A percentile compares a stretch with the other conserved stretches of the same genome.
Conservation (phyloP, 352 stramenopile genomes). For the Pythium brassicae region DNA sequence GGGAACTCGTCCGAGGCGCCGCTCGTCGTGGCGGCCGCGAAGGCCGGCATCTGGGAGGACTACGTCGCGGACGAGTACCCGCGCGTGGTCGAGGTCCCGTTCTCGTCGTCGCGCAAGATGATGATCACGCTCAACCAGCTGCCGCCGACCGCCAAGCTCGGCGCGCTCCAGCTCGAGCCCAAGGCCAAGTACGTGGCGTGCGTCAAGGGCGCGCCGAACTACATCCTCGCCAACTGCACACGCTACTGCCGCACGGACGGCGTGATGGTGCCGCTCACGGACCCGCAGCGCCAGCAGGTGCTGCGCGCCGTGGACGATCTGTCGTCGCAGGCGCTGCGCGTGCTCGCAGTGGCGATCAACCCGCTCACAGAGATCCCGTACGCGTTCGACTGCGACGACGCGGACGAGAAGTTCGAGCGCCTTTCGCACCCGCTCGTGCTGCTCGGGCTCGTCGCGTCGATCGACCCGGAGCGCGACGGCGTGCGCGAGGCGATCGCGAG, state of each 20-base stretch:
- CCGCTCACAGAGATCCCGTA: constrained; percentile 47
- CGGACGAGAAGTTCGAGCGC: constrained; percentile 63
- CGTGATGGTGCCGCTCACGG: constrained; percentile 33
- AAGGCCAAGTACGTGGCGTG: constrained; percentile 46
- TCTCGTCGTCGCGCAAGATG: constrained; percentile 93
- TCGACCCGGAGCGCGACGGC: constrained; percentile 70
- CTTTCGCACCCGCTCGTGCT: constrained; percentile 83
- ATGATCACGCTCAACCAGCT: constrained; percentile 86
- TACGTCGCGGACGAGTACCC: constrained; percentile 49
- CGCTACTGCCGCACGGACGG: constrained; percentile 46
- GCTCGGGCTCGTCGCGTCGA: constrained; percentile 91
- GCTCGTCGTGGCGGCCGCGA: constrained; percentile 63
- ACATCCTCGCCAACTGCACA: constrained; percentile 66
- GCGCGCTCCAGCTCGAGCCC: constrained; percentile 26
- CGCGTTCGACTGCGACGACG: constrained; percentile 37
- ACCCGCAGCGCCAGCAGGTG: constrained; percentile 42
- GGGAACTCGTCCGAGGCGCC: constrained; percentile 76
- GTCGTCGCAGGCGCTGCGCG: constrained; percentile 75
- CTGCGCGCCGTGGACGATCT: constrained; percentile 54
- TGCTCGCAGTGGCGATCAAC: constrained; percentile 89
- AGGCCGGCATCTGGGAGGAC: constrained; percentile 62
- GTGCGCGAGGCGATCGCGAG: constrained; percentile 49
- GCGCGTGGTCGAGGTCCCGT: constrained; percentile 89
- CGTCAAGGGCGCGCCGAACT: constrained; percentile 70
- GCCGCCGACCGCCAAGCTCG: constrained; percentile 34